Evolutionary conservation across 2,329 filamentous ascomycete species (phyloP).

Genomic region (Amesomyces nigricolor): DNA sequence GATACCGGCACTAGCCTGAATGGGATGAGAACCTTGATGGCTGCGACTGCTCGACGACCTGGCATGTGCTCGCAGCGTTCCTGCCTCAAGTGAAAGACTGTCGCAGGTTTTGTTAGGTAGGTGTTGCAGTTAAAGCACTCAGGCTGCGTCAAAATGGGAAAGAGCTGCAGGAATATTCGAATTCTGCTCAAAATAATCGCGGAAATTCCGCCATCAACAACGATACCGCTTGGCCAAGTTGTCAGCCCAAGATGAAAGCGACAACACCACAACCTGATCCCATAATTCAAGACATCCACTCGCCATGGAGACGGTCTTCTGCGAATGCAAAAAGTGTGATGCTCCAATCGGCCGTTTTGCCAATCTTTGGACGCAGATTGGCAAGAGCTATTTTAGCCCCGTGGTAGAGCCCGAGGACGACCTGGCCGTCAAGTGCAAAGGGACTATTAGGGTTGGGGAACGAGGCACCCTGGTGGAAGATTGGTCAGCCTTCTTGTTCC

Average conservation of each 20-base stretch:
- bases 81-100: neutral
- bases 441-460: slow-evolving; percentile 30
- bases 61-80: neutral
- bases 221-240: no score
- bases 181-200: no score
- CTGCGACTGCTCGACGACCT: neutral
- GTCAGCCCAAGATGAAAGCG: neutral
- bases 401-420: slow-evolving; percentile 26
- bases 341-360: slow-evolving; percentile 29
- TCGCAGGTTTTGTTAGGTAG: no score
- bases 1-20: neutral
- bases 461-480: slow-evolving; percentile 33
- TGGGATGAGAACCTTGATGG: slow-evolving; percentile 15
- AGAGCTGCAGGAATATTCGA: no score
- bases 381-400: slow-evolving; percentile 37
- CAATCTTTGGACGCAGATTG: slow-evolving; percentile 39
- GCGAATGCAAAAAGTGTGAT: slow-evolving; percentile 34
- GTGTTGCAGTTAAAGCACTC: no score
- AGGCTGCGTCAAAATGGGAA: no score
- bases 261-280: neutral
- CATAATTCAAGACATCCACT: neutral
- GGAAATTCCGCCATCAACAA: no score
- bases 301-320: slow-evolving; percentile 34
- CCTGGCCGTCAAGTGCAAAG: slow-evolving; percentile 25
- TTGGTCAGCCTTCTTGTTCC: slow-evolving; percentile 28